A percentile compares a stretch with the other conserved stretches of the same genome.
Evolutionary conservation across 306 rosid genomes (phyloP).

Genomic region (Cucurbita pepo): DNA sequence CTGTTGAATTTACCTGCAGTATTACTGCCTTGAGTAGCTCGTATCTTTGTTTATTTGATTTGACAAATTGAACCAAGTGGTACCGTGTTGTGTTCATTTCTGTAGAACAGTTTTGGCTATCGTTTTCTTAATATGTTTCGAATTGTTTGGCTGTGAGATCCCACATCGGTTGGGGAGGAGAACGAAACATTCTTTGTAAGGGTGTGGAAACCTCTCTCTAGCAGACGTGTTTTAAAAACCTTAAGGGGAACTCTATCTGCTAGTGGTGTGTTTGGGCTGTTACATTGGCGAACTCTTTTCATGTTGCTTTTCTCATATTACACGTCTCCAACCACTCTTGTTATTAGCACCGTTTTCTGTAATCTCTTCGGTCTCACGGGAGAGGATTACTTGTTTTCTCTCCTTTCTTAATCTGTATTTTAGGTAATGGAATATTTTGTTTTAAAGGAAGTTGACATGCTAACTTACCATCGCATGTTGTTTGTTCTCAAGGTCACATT

Average conservation of each 20-base stretch:
- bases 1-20: neutral
- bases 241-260: no score
- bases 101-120: neutral
- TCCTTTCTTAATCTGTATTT: neutral
- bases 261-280: no score
- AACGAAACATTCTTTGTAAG: no score
- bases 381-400: neutral
- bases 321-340: neutral
- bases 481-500: constrained; percentile 44
- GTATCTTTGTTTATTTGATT: neutral
- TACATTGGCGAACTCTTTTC: neutral
- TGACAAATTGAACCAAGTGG: neutral
- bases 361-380: neutral
- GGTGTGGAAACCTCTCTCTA: no score
- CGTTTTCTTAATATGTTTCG: no score
- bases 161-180: no score
- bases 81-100: neutral
- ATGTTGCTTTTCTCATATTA: neutral
- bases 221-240: no score
- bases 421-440: neutral
- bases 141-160: no score
- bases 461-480: neutral
- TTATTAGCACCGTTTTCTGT: neutral
- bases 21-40: neutral
- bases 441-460: neutral